A percentile compares a stretch with the other conserved stretches of the same genome.
Evolutionary conservation across 2,329 filamentous ascomycete genomes (phyloP).

Genomic region (Epichloe amarillans): DNA sequence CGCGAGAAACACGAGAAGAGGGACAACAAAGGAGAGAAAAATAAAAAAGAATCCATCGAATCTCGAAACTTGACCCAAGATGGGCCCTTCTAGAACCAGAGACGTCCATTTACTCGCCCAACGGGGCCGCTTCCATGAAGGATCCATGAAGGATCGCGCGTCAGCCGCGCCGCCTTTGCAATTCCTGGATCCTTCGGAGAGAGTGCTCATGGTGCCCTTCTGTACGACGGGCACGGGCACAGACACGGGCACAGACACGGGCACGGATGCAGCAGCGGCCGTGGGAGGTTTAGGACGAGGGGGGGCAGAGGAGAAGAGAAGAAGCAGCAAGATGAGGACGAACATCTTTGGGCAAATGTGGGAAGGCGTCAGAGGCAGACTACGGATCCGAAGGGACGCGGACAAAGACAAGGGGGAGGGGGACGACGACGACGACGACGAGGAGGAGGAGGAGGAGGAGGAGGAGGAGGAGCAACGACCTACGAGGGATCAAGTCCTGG

Average conservation of each 20-base stretch:
- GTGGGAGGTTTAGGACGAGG: background rate
- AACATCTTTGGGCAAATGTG: constrained; percentile 24
- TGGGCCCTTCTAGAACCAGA: constrained; percentile 17
- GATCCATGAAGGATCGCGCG: constrained; percentile 72
- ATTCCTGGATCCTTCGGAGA: constrained; percentile 39
- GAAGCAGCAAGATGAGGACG: constrained; percentile 13
- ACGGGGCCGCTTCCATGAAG: constrained; percentile 54
- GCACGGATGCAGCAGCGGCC: background rate
- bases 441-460: background rate
- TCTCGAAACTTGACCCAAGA: constrained; percentile 4
- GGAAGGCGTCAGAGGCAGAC: constrained; percentile 23
- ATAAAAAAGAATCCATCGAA: background rate
- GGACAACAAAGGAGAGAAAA: background rate
- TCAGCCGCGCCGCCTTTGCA: constrained; percentile 57
- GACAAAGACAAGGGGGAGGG: constrained; percentile 10
- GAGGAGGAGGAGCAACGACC: constrained; percentile 17
- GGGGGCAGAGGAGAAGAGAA: background rate
- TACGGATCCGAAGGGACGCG: constrained; percentile 18
- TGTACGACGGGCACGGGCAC: background rate
- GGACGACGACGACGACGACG: constrained; percentile 1
- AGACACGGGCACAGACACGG: too few relatives aligned
- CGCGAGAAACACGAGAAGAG: background rate
- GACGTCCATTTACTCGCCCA: constrained; percentile 17
- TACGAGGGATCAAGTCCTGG: constrained; percentile 36
- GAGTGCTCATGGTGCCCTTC: constrained; percentile 3